Conservation (phyloP, 129 eudicot genomes). For the Flaveria trinervia region DNA sequence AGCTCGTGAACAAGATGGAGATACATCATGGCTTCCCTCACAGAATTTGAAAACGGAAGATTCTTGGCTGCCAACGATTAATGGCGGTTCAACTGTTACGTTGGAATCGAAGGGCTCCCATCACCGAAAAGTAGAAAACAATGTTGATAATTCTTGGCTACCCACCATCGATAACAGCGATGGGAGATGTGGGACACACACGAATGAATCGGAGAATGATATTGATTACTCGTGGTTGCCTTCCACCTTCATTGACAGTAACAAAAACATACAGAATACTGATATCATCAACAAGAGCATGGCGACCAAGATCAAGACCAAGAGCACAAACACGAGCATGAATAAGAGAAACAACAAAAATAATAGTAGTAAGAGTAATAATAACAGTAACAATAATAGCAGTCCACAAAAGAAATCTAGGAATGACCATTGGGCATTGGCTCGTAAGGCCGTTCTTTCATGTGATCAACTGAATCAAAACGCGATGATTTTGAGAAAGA, state of each 20-base stretch:
- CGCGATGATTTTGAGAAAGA: background rate
- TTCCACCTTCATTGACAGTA: slow-evolving; percentile 22
- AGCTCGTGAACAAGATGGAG: slow-evolving; percentile 14
- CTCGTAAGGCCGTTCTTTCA: slow-evolving; percentile 37
- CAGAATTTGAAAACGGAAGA: slow-evolving; percentile 14
- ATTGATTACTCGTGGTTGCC: slow-evolving; percentile 40
- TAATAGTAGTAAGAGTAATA: background rate
- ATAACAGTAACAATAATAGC: background rate
- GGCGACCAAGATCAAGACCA: background rate
- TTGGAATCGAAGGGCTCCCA: background rate
- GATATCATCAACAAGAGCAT: background rate
- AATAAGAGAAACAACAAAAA: background rate
- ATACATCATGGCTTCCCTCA: slow-evolving; percentile 32
- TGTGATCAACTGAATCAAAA: slow-evolving; percentile 7
- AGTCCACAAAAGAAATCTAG: slow-evolving; percentile 13
- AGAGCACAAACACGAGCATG: background rate
- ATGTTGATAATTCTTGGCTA: slow-evolving; percentile 38
- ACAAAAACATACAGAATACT: slow-evolving; percentile 16
- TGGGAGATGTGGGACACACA: slow-evolving; percentile 16
- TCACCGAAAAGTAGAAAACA: background rate
- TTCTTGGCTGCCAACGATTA: slow-evolving; percentile 31
- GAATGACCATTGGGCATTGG: slow-evolving; percentile 40
- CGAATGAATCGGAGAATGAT: slow-evolving; percentile 17
- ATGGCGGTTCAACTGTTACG: background rate
- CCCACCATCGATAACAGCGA: slow-evolving; percentile 7